These are phyloP conservation scores for Carpinus viminea DNA, from an alignment of 306 rosid genomes.

Conservation along the genomic window DNA sequence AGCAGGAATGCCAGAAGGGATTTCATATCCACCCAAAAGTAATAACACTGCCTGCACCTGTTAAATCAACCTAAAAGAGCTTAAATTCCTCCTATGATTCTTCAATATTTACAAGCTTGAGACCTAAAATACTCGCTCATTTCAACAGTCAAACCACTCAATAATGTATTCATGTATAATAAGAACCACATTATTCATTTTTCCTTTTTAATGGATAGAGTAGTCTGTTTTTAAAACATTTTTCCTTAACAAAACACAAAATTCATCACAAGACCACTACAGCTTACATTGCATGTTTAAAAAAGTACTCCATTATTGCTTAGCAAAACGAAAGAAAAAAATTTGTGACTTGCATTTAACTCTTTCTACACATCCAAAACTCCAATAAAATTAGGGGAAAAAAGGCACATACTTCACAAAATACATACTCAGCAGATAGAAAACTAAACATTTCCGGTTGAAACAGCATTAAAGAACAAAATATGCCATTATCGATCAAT, in stretches of 20 bases:
- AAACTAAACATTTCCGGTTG: neutral
- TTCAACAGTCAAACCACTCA: neutral
- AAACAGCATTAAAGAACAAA: neutral
- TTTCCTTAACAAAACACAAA: neutral
- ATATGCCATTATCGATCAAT: neutral
- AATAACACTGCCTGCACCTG: slow-evolving; percentile 63
- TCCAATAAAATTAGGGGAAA: neutral
- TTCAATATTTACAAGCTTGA: slow-evolving; percentile 2
- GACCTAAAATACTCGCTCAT: neutral
- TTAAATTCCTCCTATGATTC: neutral
- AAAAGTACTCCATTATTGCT: neutral
- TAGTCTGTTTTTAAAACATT: neutral
- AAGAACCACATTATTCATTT: neutral
- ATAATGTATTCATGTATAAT: neutral
- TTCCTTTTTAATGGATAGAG: neutral
- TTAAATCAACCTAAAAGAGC: slow-evolving; percentile 18
- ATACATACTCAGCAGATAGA: neutral
- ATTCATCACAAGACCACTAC: neutral
- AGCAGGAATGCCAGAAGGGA: slow-evolving; percentile 56
- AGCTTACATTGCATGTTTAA: neutral
- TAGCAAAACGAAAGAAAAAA: neutral
- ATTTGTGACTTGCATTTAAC: neutral
- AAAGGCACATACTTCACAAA: neutral
- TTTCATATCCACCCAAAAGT: slow-evolving; percentile 59
- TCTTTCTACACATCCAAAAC: neutral